Evolutionary conservation across 495 filamentous ascomycete genomes (phyloP).

Genomic region (Acidiella bohemica): DNA sequence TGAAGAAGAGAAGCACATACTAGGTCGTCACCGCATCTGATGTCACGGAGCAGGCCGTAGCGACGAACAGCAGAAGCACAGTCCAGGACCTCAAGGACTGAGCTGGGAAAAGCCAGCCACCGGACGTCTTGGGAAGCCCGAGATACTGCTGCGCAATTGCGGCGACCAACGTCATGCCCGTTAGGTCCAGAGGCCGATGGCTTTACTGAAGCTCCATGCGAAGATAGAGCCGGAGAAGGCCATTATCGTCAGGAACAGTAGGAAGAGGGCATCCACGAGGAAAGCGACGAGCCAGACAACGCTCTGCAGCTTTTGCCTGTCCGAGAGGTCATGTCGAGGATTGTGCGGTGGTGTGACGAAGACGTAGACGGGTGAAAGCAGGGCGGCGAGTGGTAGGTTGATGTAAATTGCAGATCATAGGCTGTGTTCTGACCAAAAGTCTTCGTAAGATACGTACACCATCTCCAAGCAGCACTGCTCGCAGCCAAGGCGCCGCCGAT

Average conservation of each 20-base stretch:
- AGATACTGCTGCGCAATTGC: background rate
- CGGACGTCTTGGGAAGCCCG: background rate
- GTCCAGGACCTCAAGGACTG: background rate
- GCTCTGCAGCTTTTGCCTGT: conserved; percentile 22
- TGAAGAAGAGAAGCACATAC: conserved; percentile 5
- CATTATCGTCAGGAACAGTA: background rate
- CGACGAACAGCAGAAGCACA: background rate
- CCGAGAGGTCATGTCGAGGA: conserved; percentile 30
- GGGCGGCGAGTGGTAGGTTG: conserved; percentile 45
- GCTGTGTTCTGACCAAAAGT: conserved; percentile 1
- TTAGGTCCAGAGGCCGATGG: background rate
- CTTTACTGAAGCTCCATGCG: background rate
- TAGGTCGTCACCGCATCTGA: conserved; percentile 1
- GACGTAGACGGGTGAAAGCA: conserved; percentile 43
- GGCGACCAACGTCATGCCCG: background rate
- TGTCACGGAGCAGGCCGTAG: background rate
- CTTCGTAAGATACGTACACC: conserved; percentile 23
- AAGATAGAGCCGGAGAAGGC: background rate
- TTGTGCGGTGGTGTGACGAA: conserved; percentile 39
- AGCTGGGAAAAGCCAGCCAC: background rate
- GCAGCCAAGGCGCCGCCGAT: conserved; percentile 51
- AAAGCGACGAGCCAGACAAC: background rate
- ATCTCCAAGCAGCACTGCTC: conserved; percentile 32
- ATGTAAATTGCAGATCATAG: conserved; percentile 68
- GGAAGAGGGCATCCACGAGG: background rate